Base-by-base conservation (phyloP, 163 green algal species). In the Trebouxiophyceae sp. region DNA sequence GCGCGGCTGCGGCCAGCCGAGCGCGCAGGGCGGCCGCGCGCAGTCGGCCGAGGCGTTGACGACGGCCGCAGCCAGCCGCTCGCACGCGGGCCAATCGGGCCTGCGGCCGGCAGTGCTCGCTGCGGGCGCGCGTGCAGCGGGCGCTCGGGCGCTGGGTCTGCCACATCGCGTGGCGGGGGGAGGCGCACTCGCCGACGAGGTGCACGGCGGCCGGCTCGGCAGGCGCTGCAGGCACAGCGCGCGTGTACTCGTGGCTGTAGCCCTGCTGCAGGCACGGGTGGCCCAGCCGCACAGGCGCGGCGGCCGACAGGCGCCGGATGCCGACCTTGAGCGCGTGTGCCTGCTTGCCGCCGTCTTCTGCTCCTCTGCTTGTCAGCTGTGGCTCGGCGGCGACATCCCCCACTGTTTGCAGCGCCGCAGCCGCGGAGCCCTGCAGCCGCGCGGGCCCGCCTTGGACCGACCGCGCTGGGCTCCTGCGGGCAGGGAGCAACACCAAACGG, bases 181-280 rank as follows among this genome's bases (percentile, higher is more conserved):
- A 7, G 0, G 5, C 57, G 57, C 66, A 71, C 70, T 64, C 78
- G 57, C 79, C 73, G 33, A 71, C 26, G 28, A 84, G 65, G 29
- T 60, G 27, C 3, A 87, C 76, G 16, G 28, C 27, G 0, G 44
- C 7, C 3, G 74, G 74, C 22, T 33, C 33, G 8, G 59, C 22
- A 2, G 1, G 31, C 2, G 57, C 73, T 7, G 62, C 59, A 29
- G 23, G 22, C 22, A 7, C 29, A 62, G 79, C 46, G 22, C 79
- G 70, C 31, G 46, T 45, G 59, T 86, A 85, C 1, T 27, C 22
- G n/a, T 57, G 45, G 30, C 32, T 20, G 57, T 81, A 90, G 29
- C 84, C 84, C 22, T 65, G 45, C 34, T 86, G 80, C 57, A 90
- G 72, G 73, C 84, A 90, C 5, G 84, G 84, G 62, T 90, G 84